Evolutionary conservation across 1,284 basidiomycete genomes (phyloP), one percentile per base, ranked within the genome.

Genomic region (Marasmius fiardii): DNA sequence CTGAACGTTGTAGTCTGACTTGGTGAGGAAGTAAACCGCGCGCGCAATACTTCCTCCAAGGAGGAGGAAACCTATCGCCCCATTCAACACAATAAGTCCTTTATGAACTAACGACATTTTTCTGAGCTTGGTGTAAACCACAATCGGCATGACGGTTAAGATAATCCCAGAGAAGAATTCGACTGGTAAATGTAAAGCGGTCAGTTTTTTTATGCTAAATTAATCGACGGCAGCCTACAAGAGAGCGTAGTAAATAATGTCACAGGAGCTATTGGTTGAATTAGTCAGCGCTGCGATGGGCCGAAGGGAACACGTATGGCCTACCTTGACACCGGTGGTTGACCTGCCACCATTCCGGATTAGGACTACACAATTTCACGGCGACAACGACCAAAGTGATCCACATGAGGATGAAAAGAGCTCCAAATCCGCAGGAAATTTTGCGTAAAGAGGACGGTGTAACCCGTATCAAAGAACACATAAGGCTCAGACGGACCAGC

Each of bases 241-340:
- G 24, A 52, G 12, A 34, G 33, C 16, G 50, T 16, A 12, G 31
- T 43, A 10, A 23, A 24, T 26, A 26, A 47, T 14, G 44, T 23
- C 7, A 47, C 44, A 47, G 11, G 44, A 26, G 20, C 44, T 47
- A 26, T n/a, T 12, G 35, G 12, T n/a, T 11, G n/a, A n/a, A n/a
- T n/a, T n/a, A n/a, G n/a, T n/a, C n/a, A n/a, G n/a, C n/a, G n/a
- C n/a, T n/a, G n/a, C n/a, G n/a, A n/a, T n/a, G n/a, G 23, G 2
- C 23, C 10, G 44, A 2, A 5, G 2, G 28, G 24, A 26, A 47
- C 23, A 10, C 16, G 12, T n/a, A n/a, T n/a, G 26, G 6, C 26
- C 3, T n/a, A 60, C 58, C 51, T 43, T 20, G 35, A 47, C 58
- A 60, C 37, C 55, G 55, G 21, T 52, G 52, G 5, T 34, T 39